Base-by-base conservation (phyloP, 306 rosid genomes). In the Styphnolobium japonicum region DNA sequence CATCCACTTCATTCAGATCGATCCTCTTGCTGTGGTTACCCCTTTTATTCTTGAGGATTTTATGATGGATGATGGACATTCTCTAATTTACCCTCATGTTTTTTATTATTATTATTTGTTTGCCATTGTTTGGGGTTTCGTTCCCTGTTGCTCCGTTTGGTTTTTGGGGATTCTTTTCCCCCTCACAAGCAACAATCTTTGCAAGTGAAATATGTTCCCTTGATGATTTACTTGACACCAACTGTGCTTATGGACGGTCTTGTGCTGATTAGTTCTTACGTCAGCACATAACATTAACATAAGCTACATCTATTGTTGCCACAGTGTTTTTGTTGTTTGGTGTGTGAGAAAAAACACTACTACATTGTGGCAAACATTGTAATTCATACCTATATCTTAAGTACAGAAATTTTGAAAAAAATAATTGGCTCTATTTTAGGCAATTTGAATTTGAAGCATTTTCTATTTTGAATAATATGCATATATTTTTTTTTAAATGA, bases 181-280 rank as follows among this genome's bases (percentile, higher is more conserved):
- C 11, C 5, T 31, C n/a, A 33, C 4, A 62, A 60, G 67, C 7
- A 34, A 15, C 22, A 62, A 62, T 10, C 46, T 33, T 33, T 62
- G 40, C 46, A 21, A 21, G 61, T 21, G 45, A 11, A 19, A 11
- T 36, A 8, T 33, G 29, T 53, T 14, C n/a, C 40, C 4, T 56
- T 22, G 42, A 58, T 74, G 36, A 29, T 75, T 43, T 45, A 15
- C 0, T 42, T 40, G 4, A 10, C 1, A 29, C 27, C n/a, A 5
- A 1, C 10, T 53, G 83, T 85, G 91, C 89, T 87, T 82, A 82
- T 86, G 80, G 87, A 81, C 86, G 83, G 89, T 86, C 88, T 68
- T 66, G 83, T 66, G 76, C 80, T 81, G 86, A 86, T 52, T 65
- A 78, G 83, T 52, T 34, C 33, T 67, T 58, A 65, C 85, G 21